Base-by-base conservation (phyloP, 202 grass and related monocot species). In the Panicum virgatum region DNA sequence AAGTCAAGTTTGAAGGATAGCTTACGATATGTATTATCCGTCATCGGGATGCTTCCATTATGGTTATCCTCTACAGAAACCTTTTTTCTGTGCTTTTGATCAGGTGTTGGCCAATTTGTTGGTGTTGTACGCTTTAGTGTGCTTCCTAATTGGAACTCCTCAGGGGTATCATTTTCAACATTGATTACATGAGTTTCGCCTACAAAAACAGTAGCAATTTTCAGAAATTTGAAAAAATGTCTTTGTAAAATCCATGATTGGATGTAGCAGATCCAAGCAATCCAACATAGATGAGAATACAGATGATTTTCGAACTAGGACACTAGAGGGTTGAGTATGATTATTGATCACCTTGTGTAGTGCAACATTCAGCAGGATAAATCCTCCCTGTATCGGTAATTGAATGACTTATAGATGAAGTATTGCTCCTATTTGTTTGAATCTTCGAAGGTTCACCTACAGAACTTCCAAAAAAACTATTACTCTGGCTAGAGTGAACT, bases 181-280 rank as follows among this genome's bases (percentile, higher is more conserved):
- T 93, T 88, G 22, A 97, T 76, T 75, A 91, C 77, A 84, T 89
- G 78, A 83, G 76, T 86, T 84, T 89, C 94, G 77, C 89, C 94
- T 97, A 47, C 62, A 82, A 56, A 79, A 90, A 76, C 20, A 54
- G 71, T 83, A 85, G 39, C 11, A 40, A 66, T 23, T 54, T 56
- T 74, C 22, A 67, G n/a, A 61, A 58, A 69, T 22, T 22, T 20
- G 73, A 23, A 67, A 87, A 43, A 45, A 40, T 59, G 5, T 36
- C 44, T 58, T 72, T 56, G 64, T 38, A 9, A 65, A 65, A 84
- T 43, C 37, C 78, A 51, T 66, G 27, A 85, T 37, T 70, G 40
- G 11, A 23, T 43, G 59, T 26, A 82, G 29, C 51, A 64, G 56
- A 53, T 69, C 52, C 77, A 63, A 22, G 23, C 9, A 56, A 78